These are phyloP conservation scores for Rhizoclosmatium globosum DNA, from an alignment of 192 early-diverging fungal species.

Conservation along the genomic window DNA sequence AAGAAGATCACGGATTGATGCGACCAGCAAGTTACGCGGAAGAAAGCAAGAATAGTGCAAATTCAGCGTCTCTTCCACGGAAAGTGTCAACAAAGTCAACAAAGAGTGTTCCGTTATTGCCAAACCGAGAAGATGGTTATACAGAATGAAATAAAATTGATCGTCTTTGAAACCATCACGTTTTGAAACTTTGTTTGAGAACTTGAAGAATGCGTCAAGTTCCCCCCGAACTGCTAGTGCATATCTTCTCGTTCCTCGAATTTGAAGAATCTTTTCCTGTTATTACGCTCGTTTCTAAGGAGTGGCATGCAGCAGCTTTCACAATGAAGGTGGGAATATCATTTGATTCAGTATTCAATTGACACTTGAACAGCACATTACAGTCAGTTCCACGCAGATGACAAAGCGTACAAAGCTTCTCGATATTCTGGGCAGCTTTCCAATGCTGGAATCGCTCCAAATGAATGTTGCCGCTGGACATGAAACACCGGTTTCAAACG, in stretches of 20 bases:
- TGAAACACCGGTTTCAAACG: not conserved
- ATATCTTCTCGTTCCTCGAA: not conserved
- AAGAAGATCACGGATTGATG: too few species aligned
- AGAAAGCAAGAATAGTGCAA: not conserved
- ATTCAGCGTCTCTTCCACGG: not conserved
- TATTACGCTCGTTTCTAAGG: not conserved
- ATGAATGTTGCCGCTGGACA: not conserved
- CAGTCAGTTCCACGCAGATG: not conserved
- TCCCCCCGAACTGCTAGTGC: not conserved
- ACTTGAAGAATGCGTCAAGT: not conserved
- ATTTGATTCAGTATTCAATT: too few species aligned
- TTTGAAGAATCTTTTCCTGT: not conserved
- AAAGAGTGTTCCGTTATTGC: not conserved
- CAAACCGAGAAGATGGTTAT: not conserved
- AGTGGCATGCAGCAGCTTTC: not conserved
- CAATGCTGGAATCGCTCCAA: not conserved
- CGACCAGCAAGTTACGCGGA: too few species aligned
- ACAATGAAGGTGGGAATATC: not conserved
- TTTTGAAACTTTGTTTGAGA: conserved; percentile 1
- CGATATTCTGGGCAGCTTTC: not conserved
- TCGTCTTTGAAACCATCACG: not conserved
- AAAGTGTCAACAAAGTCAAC: not conserved
- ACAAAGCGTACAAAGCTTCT: not conserved
- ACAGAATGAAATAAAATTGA: not conserved
- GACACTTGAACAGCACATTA: too few species aligned